phyloP scores from a whole-genome alignment of 257 asterid species.

The Nemophila menziesii region DNA sequence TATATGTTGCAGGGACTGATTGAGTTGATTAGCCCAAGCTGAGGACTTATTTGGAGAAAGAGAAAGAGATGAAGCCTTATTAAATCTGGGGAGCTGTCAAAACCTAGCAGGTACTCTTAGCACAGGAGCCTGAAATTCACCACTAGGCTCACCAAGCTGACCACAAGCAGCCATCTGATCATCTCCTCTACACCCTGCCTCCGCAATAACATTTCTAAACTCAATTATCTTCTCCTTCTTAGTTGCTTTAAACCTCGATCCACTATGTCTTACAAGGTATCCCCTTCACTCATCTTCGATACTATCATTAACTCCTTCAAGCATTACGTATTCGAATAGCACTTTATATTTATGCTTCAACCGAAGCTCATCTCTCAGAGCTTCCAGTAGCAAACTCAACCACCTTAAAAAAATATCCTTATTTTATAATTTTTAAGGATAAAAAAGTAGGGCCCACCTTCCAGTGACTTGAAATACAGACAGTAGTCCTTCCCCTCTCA shows the following conservation, averaged over 20 bases:
- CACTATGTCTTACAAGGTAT: constrained; percentile 96
- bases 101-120: constrained; percentile 70
- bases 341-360: constrained; percentile 73
- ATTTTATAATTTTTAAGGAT: neutral
- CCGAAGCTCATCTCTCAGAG: constrained; percentile 68
- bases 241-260: constrained; percentile 74
- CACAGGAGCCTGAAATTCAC: constrained; percentile 76
- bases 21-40: neutral
- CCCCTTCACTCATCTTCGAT: constrained; percentile 74
- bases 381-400: constrained; percentile 63
- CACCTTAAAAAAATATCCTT: constrained; percentile 1
- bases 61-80: too few species aligned
- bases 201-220: constrained; percentile 68
- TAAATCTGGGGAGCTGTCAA: too few species aligned
- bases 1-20: neutral
- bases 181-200: constrained; percentile 82
- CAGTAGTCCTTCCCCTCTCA: constrained; percentile 75
- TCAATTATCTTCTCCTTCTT: constrained; percentile 65
- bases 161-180: constrained; percentile 99
- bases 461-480: constrained; percentile 99
- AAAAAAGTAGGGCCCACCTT: constrained; percentile 41
- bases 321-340: constrained; percentile 93
- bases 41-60: too few species aligned
- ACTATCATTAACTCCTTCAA: constrained; percentile 94
- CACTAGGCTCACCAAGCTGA: constrained; percentile 90